A percentile compares a stretch with the other conserved stretches of the same genome.
Conservation (phyloP, 352 stramenopile species). For the Vaucheria bursata region DNA sequence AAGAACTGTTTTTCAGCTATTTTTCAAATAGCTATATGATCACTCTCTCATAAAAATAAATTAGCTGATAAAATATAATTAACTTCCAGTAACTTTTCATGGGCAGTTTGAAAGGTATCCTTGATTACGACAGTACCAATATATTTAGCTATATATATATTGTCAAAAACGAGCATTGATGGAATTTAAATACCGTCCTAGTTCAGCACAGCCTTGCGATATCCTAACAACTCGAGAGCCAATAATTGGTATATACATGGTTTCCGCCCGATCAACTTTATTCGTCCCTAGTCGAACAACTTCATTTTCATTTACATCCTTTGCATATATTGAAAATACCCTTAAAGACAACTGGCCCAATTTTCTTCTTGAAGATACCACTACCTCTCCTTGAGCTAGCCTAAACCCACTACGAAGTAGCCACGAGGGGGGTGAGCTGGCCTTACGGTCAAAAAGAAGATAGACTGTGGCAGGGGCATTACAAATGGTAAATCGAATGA, state of each 20-base stretch:
- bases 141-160: too few relatives aligned
- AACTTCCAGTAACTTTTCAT: too few relatives aligned
- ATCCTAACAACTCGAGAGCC: too few relatives aligned
- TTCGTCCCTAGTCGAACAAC: slow-evolving; percentile 29
- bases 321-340: neutral
- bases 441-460: slow-evolving; percentile 25
- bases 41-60: too few relatives aligned
- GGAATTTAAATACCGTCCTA: too few relatives aligned
- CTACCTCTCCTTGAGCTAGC: neutral
- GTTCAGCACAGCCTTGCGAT: too few relatives aligned
- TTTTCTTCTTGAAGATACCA: neutral
- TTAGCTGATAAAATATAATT: too few relatives aligned
- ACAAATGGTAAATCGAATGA: neutral
- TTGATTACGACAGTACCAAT: too few relatives aligned
- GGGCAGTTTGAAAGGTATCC: too few relatives aligned
- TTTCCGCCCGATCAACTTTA: slow-evolving; percentile 9
- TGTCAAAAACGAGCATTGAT: too few relatives aligned
- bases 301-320: neutral
- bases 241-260: slow-evolving; percentile 34
- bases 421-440: slow-evolving; percentile 10
- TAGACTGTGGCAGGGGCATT: slow-evolving; percentile 14
- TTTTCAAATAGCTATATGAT: too few relatives aligned
- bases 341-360: neutral
- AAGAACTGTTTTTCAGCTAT: too few relatives aligned
- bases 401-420: slow-evolving; percentile 8